Evolutionary conservation across 2,329 filamentous ascomycete species (phyloP), one percentile per base, ranked within the genome.

Genomic region (Fusarium verticillioides): DNA sequence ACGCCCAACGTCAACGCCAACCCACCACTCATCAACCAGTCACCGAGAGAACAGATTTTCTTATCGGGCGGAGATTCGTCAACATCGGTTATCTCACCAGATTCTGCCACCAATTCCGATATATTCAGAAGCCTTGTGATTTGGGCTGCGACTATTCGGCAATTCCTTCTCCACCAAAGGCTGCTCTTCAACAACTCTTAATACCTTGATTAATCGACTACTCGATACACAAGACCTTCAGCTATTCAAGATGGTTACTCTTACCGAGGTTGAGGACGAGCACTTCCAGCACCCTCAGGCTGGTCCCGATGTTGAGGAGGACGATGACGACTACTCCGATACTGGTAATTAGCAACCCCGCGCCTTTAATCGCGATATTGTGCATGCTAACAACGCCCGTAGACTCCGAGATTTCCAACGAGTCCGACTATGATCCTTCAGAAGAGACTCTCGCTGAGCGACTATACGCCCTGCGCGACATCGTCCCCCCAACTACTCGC

Each of bases 211-310:
- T 26, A 54, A 60, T 47, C 44, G 42, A 40, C 39, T 42, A 32
- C 62, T 67, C 50, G 23, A 57, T 50, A 44, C 26, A 39, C 32
- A 34, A 56, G 58, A 63, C 42, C 26, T 50, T 23, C 59, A 75
- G 79, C 63, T 73, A 67, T 74, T 65, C 85, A 91, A 84, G 79
- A 98, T 98, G 96, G 96, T 98, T 84, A 94, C 96, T 85, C 94
- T 98, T 82, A 94, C 94, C 82, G 96, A 98, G 88, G 96, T 98
- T 81, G 92, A 97, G 82, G 96, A 98, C 83, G 95, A 98, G 89
- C 94, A 97, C 85, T 97, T 98, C 87, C 88, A 92, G 85, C 87
- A 90, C 83, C 86, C 88, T 76, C 91, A 93, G 79, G 85, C 91
- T 71, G 87, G 89, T 65, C 90, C 91, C 68, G 92, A 95, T 77